These are phyloP conservation scores for Telopea speciosissima DNA, from an alignment of 177 flowering plant genomes.

Conservation along the genomic window DNA sequence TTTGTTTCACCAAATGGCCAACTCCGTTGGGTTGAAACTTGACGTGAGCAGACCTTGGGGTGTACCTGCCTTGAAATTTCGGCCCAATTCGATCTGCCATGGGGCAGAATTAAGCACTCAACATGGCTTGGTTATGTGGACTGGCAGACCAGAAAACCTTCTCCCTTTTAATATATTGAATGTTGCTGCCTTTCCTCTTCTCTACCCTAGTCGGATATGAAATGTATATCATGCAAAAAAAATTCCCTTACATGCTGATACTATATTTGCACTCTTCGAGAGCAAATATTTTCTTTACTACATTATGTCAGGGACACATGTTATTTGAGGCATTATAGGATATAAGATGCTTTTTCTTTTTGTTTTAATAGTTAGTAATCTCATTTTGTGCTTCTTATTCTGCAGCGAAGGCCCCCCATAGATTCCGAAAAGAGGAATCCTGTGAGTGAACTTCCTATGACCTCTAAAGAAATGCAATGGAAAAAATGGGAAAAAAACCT, in stretches of 20 bases:
- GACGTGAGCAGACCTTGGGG: too few relatives aligned
- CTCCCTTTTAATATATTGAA: background rate
- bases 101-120: too few relatives aligned
- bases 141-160: too few relatives aligned
- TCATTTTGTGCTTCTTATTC: background rate
- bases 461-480: background rate
- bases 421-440: conserved; percentile 43
- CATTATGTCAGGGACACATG: background rate
- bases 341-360: background rate
- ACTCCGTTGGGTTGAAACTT: too few relatives aligned
- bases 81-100: too few relatives aligned
- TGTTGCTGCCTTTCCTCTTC: background rate
- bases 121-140: too few relatives aligned
- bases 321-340: background rate
- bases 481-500: background rate
- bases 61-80: too few relatives aligned
- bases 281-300: background rate
- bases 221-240: background rate
- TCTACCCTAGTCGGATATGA: background rate
- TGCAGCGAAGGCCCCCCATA: conserved; percentile 75
- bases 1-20: too few relatives aligned
- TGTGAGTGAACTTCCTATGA: conserved; percentile 36
- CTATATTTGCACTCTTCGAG: background rate
- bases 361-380: background rate
- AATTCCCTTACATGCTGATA: background rate